Evolutionary conservation across 1,139 yeast species (phyloP).

Genomic region (Nakaseomyces delphensis): DNA sequence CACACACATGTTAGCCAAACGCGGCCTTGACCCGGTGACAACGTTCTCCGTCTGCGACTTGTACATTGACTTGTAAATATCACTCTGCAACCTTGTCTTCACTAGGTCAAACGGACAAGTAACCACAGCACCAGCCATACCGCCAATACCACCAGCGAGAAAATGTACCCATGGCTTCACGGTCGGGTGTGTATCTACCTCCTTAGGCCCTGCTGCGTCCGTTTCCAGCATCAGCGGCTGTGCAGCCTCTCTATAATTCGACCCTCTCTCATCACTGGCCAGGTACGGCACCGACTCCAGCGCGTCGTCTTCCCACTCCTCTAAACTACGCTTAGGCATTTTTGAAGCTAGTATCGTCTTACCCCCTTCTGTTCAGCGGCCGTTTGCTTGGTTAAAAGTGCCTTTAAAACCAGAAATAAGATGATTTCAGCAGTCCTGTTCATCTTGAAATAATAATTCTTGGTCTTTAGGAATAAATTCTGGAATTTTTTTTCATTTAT

Average conservation of each 20-base stretch:
- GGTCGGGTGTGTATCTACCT: constrained; percentile 18
- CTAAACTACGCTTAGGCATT: constrained; percentile 27
- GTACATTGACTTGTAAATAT: constrained; percentile 39
- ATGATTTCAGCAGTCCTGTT: too few species aligned
- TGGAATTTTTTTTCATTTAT: too few species aligned
- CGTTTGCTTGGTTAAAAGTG: too few species aligned
- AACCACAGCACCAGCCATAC: constrained; percentile 92
- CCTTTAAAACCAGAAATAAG: too few species aligned
- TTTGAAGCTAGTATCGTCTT: too few species aligned
- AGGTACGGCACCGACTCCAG: constrained; percentile 50
- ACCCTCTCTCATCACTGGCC: constrained; percentile 57
- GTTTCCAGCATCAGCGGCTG: constrained; percentile 12
- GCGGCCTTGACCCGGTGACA: constrained; percentile 8
- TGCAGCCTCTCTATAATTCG: constrained; percentile 28
- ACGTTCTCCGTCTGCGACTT: constrained; percentile 18
- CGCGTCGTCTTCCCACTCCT: constrained; percentile 45
- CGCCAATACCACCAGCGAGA: constrained; percentile 98
- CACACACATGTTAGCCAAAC: constrained; percentile 27
- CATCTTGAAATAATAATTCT: too few species aligned
- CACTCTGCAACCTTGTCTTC: constrained; percentile 89
- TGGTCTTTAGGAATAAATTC: too few species aligned
- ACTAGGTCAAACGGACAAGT: constrained; percentile 97
- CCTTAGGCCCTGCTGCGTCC: neutral
- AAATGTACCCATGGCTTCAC: constrained; percentile 90
- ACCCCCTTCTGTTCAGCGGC: too few species aligned